Base-by-base conservation (phyloP, 2,329 filamentous ascomycete species). In the Aspergillus bombycis region DNA sequence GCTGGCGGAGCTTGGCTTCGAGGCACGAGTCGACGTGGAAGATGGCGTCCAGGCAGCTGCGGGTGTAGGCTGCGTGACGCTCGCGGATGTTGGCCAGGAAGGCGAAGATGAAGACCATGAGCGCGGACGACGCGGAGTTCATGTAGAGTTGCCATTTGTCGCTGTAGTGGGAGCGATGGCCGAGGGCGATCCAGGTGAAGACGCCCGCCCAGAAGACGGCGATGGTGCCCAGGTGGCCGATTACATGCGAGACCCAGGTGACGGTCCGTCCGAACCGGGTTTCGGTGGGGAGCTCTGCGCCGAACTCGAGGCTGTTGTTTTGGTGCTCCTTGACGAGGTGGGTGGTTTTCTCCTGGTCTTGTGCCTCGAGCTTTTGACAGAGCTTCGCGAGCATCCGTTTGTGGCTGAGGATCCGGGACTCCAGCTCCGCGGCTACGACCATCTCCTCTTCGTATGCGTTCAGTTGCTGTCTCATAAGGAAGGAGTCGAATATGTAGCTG, bases 61-160 rank as follows among this genome's bases (percentile, higher is more conserved):
- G 62, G 3, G 53, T 66, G 41, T 71, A 65, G 16, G 55, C 59
- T 4, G 55, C 52, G 53, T 70, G 69, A 32, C 71, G 66, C 34
- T 72, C 70, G 1, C 65, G 62, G 41, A 72, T 64, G 34, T 70
- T 68, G 1, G 68, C 67, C 6, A 71, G 65, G 57, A 70, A 70
- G 0, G 66, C 62, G 59, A 71, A 76, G 6, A 77, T 74, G 59
- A 83, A 77, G 3, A 79, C 78, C 63, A 83, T 76, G 50, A 78
- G 70, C 26, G 80, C 74, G 0, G 81, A 79, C 0, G 79, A 81
- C 10, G 79, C 78, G 3, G 81, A 80, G 72, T 82, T 70, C 58
- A 68, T 68, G 48, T 70, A 62, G 5, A 62, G 60, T 12, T 62
- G 60, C 60, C 60, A 59, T 19, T 32, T 4, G 30, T 62, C n/a